phyloP scores from a whole-genome alignment of 2,329 filamentous ascomycete species.

The Cyanodermella asteris region DNA sequence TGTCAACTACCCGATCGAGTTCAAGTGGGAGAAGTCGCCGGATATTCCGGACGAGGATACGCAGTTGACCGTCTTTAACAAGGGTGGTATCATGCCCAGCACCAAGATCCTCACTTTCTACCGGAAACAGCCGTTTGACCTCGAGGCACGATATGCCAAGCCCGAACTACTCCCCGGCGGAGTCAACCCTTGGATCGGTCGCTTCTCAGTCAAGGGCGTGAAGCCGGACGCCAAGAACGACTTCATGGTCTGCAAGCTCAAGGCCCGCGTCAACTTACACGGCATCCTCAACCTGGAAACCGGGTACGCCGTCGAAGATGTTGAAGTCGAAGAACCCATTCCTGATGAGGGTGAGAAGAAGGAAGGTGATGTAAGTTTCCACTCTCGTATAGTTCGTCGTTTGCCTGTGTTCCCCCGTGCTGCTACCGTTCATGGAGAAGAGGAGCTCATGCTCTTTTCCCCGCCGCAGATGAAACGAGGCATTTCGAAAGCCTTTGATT shows the following conservation, averaged over 20 bases:
- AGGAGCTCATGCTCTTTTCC: slow-evolving; percentile 6
- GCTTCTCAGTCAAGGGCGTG: slow-evolving; percentile 94
- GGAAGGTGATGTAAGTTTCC: slow-evolving; percentile 49
- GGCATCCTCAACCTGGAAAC: slow-evolving; percentile 91
- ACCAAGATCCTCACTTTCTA: slow-evolving; percentile 99
- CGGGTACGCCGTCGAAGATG: slow-evolving; percentile 94
- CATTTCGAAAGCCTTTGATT: slow-evolving; percentile 2
- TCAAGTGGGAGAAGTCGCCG: slow-evolving; percentile 94
- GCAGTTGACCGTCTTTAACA: slow-evolving; percentile 90
- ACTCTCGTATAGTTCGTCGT: slow-evolving; percentile 6
- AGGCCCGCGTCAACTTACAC: slow-evolving; percentile 89
- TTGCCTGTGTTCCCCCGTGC: neutral
- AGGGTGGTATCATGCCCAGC: slow-evolving; percentile 86
- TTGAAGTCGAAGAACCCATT: slow-evolving; percentile 87
- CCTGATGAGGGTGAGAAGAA: slow-evolving; percentile 42
- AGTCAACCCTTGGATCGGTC: slow-evolving; percentile 82
- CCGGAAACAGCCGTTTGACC: slow-evolving; percentile 88
- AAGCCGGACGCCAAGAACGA: slow-evolving; percentile 84
- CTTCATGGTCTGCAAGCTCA: slow-evolving; percentile 99
- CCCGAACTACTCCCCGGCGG: slow-evolving; percentile 74
- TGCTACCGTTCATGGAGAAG: slow-evolving; percentile 1
- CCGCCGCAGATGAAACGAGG: neutral
- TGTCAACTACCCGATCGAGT: slow-evolving; percentile 94
- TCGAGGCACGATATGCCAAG: slow-evolving; percentile 84
- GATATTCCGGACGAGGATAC: slow-evolving; percentile 98